Base-by-base conservation (phyloP, 2,329 filamentous ascomycete genomes). In the Fusarium longipes region DNA sequence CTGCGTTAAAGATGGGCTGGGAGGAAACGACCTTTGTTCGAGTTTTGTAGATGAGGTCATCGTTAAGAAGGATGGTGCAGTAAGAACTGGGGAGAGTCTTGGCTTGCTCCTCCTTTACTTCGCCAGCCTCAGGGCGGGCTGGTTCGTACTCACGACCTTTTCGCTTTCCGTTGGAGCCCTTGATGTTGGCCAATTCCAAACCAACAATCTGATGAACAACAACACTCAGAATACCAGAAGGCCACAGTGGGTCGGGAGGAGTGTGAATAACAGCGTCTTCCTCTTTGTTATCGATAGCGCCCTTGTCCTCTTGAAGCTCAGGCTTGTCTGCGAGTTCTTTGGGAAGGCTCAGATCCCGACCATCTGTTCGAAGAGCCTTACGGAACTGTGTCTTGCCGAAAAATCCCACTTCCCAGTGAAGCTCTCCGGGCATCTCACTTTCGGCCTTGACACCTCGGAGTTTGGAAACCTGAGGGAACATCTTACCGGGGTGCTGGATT, bases 341-440 rank as follows among this genome's bases (percentile, higher is more conserved):
- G 4, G 93, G 93, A 5, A 97, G 83, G 60, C 86, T 89, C 59
- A 89, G 85, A 76, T 97, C 91, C 79, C 93, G 93, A 40, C 95
- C 95, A 74, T 96, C 92, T 1, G 93, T 97, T 38, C 93, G 87
- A 43, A 98, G 84, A 14, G 93, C 93, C 65, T 90, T 88, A 53
- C 95, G 87, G 80, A 97, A 93, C 69, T 93, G 89, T 1, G 94
- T 93, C 81, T 97, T 97, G 71, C 90, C 90, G 72, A 97, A 98
- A 81, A 91, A 98, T 8, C 95, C 96, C 44, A 98, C 93, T 77
- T 97, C 95, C 95, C 95, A 98, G 75, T 96, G 90, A 36, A 99
- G 85, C 75, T 97, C 90, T 27, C 96, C 95, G 0, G 96, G 96
- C 93, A 98, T 98, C 48, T 87, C 86, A 69, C 88, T 95, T 14